A percentile compares a stretch with the other conserved stretches of the same genome.
Conservation (phyloP, 768 basidiomycete genomes). For the Collybia mongolica region DNA sequence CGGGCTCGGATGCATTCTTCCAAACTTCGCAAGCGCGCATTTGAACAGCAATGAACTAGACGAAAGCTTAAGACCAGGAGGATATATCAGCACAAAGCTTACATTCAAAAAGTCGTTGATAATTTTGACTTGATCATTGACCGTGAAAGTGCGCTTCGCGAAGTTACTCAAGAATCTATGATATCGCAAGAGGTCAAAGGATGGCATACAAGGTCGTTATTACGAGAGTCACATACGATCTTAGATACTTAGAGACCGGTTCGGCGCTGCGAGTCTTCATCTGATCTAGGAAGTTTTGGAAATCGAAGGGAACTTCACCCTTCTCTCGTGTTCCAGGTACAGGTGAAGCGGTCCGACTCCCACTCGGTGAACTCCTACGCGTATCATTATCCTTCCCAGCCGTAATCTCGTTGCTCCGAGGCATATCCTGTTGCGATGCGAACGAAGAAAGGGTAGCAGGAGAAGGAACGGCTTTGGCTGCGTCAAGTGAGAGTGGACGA, state of each 20-base stretch:
- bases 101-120: conserved; percentile 93
- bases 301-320: conserved; percentile 71
- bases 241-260: conserved; percentile 90
- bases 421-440: conserved; percentile 43
- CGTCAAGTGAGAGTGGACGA: conserved; percentile 62
- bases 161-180: conserved; percentile 91
- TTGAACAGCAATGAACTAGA: conserved; percentile 82
- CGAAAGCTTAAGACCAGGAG: conserved; percentile 9
- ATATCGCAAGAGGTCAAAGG: neutral
- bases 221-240: conserved; percentile 66
- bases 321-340: conserved; percentile 17
- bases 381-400: conserved; percentile 17
- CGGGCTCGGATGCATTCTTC: conserved; percentile 71
- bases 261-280: conserved; percentile 88
- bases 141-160: conserved; percentile 85
- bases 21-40: conserved; percentile 87
- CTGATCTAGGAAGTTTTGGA: conserved; percentile 93
- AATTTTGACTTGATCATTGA: conserved; percentile 91
- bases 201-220: neutral
- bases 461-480: conserved; percentile 56
- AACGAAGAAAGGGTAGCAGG: conserved; percentile 56
- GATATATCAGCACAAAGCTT: conserved; percentile 22
- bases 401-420: conserved; percentile 13
- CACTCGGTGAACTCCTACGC: conserved; percentile 25
- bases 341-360: conserved; percentile 28